Evolutionary conservation across 176 grass and related monocot genomes (phyloP), one percentile per base, ranked within the genome.

Genomic region (Musa itinerans): DNA sequence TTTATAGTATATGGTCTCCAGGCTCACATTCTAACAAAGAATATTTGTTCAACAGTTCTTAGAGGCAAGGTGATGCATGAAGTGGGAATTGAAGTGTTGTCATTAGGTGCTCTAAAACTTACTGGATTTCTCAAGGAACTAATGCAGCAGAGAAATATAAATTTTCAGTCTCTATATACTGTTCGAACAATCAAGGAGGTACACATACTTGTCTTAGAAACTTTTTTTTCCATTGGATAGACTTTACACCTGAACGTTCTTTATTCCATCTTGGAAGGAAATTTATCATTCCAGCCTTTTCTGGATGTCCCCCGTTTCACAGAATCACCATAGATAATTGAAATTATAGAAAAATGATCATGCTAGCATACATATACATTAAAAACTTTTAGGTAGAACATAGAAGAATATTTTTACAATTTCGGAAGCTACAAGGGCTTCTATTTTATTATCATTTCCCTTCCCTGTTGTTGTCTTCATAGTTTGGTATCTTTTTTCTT

Each of bases 121-220:
- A 94, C 90, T 83, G 88, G 86, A 27, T 94, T 89, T 89, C 85
- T 98, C 53, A 98, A 87, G 84, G 90, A 94, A 74, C 73, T 91
- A 78, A 81, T 94, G 84, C 95, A 93, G 54, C 83, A 56, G 55
- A 87, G 84, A 82, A 82, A 85, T 82, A 91, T 87, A 78, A n/a
- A 24, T 67, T 98, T 88, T 61, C 84, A 93, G 19, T 98, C 90
- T 59, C 68, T 87, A 65, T 94, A 98, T 74, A 94, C 95, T 53
- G 86, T 98, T 81, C 86, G 90, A 64, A 74, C 86, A 56, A 91
- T 98, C 84, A 98, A 98, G 76, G 95, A 98, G 90, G 95, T 98
- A 84, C 63, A 13, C 68, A 51, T 8, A 65, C 23, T 64, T 25
- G 34, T 6, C 34, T 43, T 43, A 43, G 34, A 43, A 5, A 43